Evolutionary conservation across 2,329 filamentous ascomycete species (phyloP).

Genomic region (Cladosporium colombiae): DNA sequence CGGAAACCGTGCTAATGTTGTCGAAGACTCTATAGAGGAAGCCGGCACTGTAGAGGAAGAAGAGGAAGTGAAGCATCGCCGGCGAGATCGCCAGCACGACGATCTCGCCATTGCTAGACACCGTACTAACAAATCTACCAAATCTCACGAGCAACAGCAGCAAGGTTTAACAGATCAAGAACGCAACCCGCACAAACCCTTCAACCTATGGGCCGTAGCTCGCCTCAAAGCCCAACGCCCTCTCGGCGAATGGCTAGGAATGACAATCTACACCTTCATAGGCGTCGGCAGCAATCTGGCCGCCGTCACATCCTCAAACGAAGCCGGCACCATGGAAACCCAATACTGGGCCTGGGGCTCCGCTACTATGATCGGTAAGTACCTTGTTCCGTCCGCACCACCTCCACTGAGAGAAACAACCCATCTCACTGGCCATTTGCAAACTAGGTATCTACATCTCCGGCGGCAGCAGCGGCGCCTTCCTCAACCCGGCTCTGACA

Average conservation of each 20-base stretch:
- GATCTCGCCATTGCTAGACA: neutral
- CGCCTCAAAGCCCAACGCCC: constrained; percentile 57
- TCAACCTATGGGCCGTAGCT: constrained; percentile 55
- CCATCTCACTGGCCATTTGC: too few relatives aligned
- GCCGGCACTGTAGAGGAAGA: constrained; percentile 17
- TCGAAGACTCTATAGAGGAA: constrained; percentile 17
- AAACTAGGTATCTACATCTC: constrained; percentile 41
- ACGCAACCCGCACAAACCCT: constrained; percentile 20
- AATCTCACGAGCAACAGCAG: neutral
- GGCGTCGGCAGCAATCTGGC: constrained; percentile 32
- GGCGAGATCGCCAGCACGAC: neutral
- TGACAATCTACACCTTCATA: constrained; percentile 36
- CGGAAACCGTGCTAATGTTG: neutral
- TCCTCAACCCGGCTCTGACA: constrained; percentile 40
- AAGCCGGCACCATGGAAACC: constrained; percentile 27
- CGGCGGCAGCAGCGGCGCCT: constrained; percentile 50
- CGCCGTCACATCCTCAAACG: constrained; percentile 43
- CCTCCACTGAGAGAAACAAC: neutral
- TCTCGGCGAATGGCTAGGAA: constrained; percentile 62
- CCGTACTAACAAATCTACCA: neutral
- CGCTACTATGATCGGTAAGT: constrained; percentile 47
- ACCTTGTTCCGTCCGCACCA: neutral
- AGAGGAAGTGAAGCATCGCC: constrained; percentile 8
- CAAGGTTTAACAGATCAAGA: neutral
- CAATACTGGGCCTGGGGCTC: constrained; percentile 52